Evolutionary conservation across 2,329 filamentous ascomycete genomes (phyloP), one percentile per base, ranked within the genome.

Genomic region (Cercospora zeae-maydis): DNA sequence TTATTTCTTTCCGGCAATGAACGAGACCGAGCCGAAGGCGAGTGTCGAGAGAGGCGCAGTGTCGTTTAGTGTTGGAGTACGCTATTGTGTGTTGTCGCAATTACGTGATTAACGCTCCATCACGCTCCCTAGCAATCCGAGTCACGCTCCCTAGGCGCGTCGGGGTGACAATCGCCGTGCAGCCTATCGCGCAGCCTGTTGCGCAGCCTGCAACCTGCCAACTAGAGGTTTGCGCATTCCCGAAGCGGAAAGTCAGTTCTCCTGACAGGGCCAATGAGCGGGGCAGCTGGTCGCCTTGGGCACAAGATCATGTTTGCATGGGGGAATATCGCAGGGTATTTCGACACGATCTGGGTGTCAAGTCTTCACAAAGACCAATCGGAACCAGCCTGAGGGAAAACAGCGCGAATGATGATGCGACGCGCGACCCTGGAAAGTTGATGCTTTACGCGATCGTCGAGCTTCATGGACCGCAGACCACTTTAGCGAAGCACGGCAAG

Each of bases 371-470:
- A 49, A 49, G 42, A 21, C 21, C 27, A 27, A 49, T 49, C 42
- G 42, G 42, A 49, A 49, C 42, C 42, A 49, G 27, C 11, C 21
- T n/a, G 14, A 19, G 14, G n/a, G 42, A 19, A 27, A 49, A 21
- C 27, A 49, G 21, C 42, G 21, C 42, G 42, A 49, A n/a, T 27
- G 21, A 49, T 49, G 42, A 49, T 21, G 42, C 21, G 42, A 49
- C 27, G 42, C 42, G 42, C 39, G 56, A 47, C 55, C 55, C 55
- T 58, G 55, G n/a, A 47, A 33, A 34, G 42, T 55, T n/a, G 31
- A 37, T 19, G 24, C 52, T 58, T 42, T 16, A 47, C 39, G n/a
- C 27, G 31, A 27, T 49, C 27, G 21, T 33, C 19, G 36, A 58
- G 55, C 37, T 47, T 24, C 21, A 49, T 19, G 21, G 39, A n/a